Conservation (phyloP, 257 asterid genomes). For the Gardenia jasminoides region DNA sequence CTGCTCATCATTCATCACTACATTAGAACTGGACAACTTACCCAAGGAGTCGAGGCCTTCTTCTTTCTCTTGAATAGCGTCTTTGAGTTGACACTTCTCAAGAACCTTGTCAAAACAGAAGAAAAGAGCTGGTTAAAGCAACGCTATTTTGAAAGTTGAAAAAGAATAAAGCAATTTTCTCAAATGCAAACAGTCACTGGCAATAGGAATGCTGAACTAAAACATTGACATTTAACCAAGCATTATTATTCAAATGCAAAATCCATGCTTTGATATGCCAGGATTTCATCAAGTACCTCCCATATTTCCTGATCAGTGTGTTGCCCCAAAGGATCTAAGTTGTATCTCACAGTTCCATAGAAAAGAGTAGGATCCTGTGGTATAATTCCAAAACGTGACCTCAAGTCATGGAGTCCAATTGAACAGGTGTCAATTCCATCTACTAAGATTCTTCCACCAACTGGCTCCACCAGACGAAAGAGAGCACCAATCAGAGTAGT, state of each 20-base stretch:
- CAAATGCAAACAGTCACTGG: neutral
- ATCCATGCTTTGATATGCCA: neutral
- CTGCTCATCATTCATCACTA: neutral
- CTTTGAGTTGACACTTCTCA: conserved; percentile 84
- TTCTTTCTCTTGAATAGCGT: conserved; percentile 77
- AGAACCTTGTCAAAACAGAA: conserved; percentile 48
- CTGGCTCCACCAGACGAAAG: conserved; percentile 88
- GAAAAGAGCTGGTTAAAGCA: neutral
- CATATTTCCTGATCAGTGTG: conserved; percentile 73
- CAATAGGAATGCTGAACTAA: neutral
- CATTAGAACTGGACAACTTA: conserved; percentile 24
- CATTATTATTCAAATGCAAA: neutral
- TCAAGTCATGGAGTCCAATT: conserved; percentile 87
- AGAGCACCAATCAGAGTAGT: conserved; percentile 90
- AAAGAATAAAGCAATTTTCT: neutral
- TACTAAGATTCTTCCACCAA: conserved; percentile 79
- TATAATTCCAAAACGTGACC: conserved; percentile 86
- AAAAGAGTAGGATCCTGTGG: conserved; percentile 99
- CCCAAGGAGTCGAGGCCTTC: conserved; percentile 74
- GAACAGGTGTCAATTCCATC: conserved; percentile 75
- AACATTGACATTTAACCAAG: no score
- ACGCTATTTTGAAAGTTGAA: neutral
- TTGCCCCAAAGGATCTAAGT: conserved; percentile 79
- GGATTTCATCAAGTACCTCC: conserved; percentile 52
- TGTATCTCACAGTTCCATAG: conserved; percentile 85